Evolutionary conservation across 1,284 basidiomycete genomes (phyloP).

Genomic region (Malassezia equina): DNA sequence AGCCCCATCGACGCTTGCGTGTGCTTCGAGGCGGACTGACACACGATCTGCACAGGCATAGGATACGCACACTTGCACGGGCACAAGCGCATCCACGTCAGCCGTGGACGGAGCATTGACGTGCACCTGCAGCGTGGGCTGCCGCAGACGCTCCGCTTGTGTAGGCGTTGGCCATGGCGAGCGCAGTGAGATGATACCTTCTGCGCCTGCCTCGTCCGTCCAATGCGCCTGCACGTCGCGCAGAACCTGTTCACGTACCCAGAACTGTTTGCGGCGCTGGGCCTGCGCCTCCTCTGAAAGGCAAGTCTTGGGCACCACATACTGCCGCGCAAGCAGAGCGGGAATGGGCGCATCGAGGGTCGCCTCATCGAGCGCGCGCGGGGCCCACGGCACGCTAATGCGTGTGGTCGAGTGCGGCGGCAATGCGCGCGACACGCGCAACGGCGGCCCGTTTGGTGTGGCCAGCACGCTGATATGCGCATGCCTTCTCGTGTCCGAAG

Average conservation of each 20-base stretch:
- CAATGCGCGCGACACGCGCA: conserved; percentile 47
- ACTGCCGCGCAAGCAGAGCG: conserved; percentile 69
- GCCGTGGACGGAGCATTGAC: not conserved
- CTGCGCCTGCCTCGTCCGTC: conserved; percentile 55
- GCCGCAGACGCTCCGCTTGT: not conserved
- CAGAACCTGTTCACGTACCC: conserved; percentile 81
- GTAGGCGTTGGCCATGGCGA: not conserved
- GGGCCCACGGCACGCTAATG: conserved; percentile 66
- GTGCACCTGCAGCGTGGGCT: not conserved
- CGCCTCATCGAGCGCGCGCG: conserved; percentile 58
- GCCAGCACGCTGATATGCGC: conserved; percentile 59
- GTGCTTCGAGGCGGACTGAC: conserved; percentile 1
- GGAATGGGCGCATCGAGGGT: conserved; percentile 63
- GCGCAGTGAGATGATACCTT: conserved; percentile 13
- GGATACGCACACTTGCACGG: not conserved
- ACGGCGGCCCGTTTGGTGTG: conserved; percentile 50
- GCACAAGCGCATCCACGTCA: not conserved
- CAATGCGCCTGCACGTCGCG: conserved; percentile 61
- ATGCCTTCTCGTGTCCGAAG: conserved; percentile 74
- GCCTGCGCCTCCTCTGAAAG: conserved; percentile 57
- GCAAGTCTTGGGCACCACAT: conserved; percentile 68
- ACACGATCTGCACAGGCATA: not conserved
- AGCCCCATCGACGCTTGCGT: not conserved
- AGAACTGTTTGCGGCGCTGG: conserved; percentile 68
- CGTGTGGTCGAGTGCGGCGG: conserved; percentile 49